These are phyloP conservation scores for Globisporangium okanoganense DNA, from an alignment of 352 stramenopile genomes.

Conservation along the genomic window DNA sequence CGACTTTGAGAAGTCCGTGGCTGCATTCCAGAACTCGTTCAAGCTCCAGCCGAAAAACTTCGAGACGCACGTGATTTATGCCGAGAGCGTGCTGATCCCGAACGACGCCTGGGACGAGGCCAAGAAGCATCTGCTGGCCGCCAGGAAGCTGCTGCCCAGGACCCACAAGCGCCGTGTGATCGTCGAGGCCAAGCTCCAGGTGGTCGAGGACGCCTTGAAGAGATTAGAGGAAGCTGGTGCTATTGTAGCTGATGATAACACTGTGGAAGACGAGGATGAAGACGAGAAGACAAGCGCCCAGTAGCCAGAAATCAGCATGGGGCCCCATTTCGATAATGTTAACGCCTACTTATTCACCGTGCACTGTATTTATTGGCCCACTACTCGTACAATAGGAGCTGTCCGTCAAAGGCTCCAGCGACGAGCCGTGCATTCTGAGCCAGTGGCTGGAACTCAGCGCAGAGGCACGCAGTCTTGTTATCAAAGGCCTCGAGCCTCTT, in stretches of 20 bases:
- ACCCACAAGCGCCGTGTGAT: slow-evolving; percentile 45
- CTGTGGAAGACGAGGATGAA: slow-evolving; percentile 7
- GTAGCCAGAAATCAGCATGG: background rate
- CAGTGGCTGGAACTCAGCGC: slow-evolving; percentile 28
- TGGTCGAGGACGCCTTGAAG: slow-evolving; percentile 28
- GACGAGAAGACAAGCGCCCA: slow-evolving; percentile 1
- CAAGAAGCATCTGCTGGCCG: slow-evolving; percentile 65
- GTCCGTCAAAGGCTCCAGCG: slow-evolving; percentile 22
- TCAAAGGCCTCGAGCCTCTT: slow-evolving; percentile 18
- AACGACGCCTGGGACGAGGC: slow-evolving; percentile 73
- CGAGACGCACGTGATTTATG: slow-evolving; percentile 84
- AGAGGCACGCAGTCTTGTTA: slow-evolving; percentile 24
- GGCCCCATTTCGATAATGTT: background rate
- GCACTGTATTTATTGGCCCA: background rate
- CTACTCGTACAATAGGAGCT: slow-evolving; percentile 17
- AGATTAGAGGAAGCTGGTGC: background rate
- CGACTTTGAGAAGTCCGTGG: slow-evolving; percentile 73
- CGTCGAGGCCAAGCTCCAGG: slow-evolving; percentile 60
- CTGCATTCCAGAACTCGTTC: slow-evolving; percentile 79
- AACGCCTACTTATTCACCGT: background rate
- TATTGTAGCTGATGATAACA: background rate
- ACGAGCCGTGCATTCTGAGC: slow-evolving; percentile 15
- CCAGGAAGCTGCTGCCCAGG: slow-evolving; percentile 49
- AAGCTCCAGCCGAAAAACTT: slow-evolving; percentile 75
- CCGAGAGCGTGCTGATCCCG: slow-evolving; percentile 64